phyloP scores from a whole-genome alignment of 106 monocot genomes.

The Apostasia ramifera region DNA sequence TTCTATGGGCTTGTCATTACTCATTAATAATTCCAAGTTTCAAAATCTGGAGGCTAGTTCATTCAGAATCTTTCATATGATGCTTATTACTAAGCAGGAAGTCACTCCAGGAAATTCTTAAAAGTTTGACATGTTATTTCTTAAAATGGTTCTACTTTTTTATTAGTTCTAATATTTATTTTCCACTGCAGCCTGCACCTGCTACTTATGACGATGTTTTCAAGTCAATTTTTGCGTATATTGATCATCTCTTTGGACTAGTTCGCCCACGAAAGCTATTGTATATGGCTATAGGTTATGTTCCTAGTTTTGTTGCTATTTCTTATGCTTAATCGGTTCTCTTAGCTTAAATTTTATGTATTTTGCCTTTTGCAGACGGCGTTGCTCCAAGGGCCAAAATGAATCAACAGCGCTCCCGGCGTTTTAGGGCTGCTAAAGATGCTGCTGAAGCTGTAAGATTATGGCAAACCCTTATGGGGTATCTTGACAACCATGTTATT shows the following conservation, averaged over 20 bases:
- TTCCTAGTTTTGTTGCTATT: not conserved
- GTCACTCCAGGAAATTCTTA: not conserved
- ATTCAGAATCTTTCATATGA: not conserved
- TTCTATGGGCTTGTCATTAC: too few relatives aligned
- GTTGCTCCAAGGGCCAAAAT: constrained; percentile 97
- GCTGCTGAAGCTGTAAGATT: constrained; percentile 66
- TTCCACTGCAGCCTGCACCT: constrained; percentile 60
- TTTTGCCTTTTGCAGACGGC: constrained; percentile 42
- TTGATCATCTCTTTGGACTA: constrained; percentile 81
- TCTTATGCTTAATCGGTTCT: not conserved
- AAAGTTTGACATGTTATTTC: not conserved
- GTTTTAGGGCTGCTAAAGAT: constrained; percentile 91
- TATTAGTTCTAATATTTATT: constrained; percentile 2
- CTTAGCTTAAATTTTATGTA: not conserved
- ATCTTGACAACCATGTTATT: not conserved
- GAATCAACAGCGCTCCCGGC: constrained; percentile 87
- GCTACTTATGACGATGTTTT: constrained; percentile 86
- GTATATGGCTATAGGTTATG: constrained; percentile 87
- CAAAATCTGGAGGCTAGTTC: not conserved
- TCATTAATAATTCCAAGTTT: not conserved
- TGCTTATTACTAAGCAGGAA: not conserved
- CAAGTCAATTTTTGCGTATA: constrained; percentile 73
- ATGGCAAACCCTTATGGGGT: not conserved
- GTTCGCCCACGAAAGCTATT: constrained; percentile 88
- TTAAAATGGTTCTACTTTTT: not conserved